phyloP scores from a whole-genome alignment of 768 basidiomycete genomes.

The Boletus rufocinnamomeus region DNA sequence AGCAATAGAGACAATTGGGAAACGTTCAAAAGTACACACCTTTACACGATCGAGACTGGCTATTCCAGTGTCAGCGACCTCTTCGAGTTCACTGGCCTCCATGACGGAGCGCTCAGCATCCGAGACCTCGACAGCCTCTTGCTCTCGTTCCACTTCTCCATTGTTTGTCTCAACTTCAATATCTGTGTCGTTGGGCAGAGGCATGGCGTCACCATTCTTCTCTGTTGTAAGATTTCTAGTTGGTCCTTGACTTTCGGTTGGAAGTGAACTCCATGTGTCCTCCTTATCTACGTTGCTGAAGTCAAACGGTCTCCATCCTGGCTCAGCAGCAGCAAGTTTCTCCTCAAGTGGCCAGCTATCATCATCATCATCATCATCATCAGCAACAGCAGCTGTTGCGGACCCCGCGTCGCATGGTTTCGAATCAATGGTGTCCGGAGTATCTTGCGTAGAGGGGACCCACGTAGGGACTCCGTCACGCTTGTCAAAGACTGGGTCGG shows the following conservation, averaged over 20 bases:
- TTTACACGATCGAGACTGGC: conserved; percentile 43
- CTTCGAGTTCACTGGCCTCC: conserved; percentile 41
- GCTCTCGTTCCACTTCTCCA: conserved; percentile 16
- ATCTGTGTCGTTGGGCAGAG: conserved; percentile 10
- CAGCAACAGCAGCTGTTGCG: neutral
- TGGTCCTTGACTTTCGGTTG: conserved; percentile 54
- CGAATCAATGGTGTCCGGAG: conserved; percentile 46
- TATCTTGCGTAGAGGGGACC: conserved; percentile 63
- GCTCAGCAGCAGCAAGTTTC: conserved; percentile 53
- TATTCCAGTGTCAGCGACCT: conserved; percentile 40
- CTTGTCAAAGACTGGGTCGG: conserved; percentile 54
- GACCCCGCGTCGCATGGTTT: conserved; percentile 31
- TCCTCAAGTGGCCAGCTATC: conserved; percentile 80
- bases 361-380: conserved; percentile 55
- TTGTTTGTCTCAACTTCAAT: conserved; percentile 14
- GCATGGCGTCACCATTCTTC: conserved; percentile 5
- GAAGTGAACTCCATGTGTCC: conserved; percentile 73
- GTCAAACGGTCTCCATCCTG: conserved; percentile 63
- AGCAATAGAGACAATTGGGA: neutral
- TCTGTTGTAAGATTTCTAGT: conserved; percentile 26
- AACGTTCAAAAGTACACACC: conserved; percentile 36
- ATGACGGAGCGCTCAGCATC: conserved; percentile 38
- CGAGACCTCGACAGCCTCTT: conserved; percentile 32
- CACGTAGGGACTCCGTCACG: conserved; percentile 49
- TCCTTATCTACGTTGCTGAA: conserved; percentile 59